Conservation (phyloP, 225 moss, liverwort and hornwort genomes). For the Takakia lepidozioides region DNA sequence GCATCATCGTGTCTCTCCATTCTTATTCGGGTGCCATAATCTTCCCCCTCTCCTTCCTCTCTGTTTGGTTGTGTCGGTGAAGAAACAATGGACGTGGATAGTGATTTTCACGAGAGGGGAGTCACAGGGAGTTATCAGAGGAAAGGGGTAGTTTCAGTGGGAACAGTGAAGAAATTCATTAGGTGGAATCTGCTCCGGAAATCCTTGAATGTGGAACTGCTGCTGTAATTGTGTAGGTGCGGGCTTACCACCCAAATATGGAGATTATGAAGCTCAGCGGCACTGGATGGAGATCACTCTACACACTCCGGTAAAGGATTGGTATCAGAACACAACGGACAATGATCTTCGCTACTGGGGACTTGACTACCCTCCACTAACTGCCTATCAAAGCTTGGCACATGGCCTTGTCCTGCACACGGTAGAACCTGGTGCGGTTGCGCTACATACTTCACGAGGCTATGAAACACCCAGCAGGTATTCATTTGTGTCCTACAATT, state of each 20-base stretch:
- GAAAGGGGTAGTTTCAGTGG: not conserved
- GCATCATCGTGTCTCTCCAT: conserved; percentile 60
- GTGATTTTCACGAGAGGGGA: too few relatives aligned
- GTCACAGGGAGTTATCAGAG: not conserved
- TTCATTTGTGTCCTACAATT: too few relatives aligned
- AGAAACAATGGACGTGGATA: too few relatives aligned
- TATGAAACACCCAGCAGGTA: conserved; percentile 72
- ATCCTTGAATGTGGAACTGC: not conserved
- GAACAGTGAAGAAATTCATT: too few relatives aligned
- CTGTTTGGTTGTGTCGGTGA: not conserved
- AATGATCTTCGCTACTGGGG: conserved; percentile 96
- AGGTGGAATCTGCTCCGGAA: too few relatives aligned
- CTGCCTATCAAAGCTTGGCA: conserved; percentile 85
- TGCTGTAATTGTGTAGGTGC: conserved; percentile 33
- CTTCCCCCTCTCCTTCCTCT: not conserved
- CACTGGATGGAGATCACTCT: conserved; percentile 99
- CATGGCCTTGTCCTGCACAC: conserved; percentile 61
- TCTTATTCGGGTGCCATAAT: conserved; percentile 64
- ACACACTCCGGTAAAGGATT: conserved; percentile 74
- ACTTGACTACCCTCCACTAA: conserved; percentile 87
- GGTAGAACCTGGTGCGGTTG: conserved; percentile 74
- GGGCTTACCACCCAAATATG: conserved; percentile 62
- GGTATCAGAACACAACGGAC: conserved; percentile 75
- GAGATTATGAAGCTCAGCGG: conserved; percentile 97
- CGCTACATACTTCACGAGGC: conserved; percentile 70